Base-by-base conservation (phyloP, 257 asterid genomes). In the Primulina tabacum region DNA sequence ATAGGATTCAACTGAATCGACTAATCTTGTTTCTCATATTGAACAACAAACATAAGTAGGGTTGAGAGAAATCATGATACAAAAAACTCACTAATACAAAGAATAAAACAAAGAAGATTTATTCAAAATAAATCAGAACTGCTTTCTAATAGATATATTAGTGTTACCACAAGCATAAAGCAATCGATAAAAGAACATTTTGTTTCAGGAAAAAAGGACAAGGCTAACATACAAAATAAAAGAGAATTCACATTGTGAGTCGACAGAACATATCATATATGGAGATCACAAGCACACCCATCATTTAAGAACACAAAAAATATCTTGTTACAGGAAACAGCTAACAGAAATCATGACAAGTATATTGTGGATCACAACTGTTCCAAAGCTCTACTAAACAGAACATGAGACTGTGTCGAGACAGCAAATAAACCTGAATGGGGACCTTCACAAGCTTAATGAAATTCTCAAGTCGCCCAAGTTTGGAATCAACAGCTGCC, bases 401-500 rank as follows among this genome's bases (percentile, higher is more conserved):
- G 59, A 64, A 69, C 70, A 53, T 62, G 66, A 17, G 37, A 14
- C 26, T 21, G 37, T 24, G 26, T 34, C 61, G 56, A 62, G 67
- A 73, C 58, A 60, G 33, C 17, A 71, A 80, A 80, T 80, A 60
- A 75, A 93, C 99, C 96, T 94, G 97, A 70, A 94, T 85, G 32
- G 99, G 97, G 64, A 91, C 88, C 57, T 88, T 82, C 77, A 82
- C 97, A 68, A 78, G 85, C 81, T 91, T 84, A 67, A 94, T 86
- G 79, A 91, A 94, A 77, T 75, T 82, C 71, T 85, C 90, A 69
- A 94, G 95, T 67, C 97, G 83, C 71, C 97, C 99, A 76, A 91
- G 77, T 87, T 94, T 94, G 4, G 97, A 94, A 83, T 91, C 99
- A 63, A 94, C 88, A 58, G 99, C 97, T 66, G 77, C 84, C 79